Evolutionary conservation across 2,329 filamentous ascomycete genomes (phyloP).

Genomic region (Chrysosporium queenslandicum): DNA sequence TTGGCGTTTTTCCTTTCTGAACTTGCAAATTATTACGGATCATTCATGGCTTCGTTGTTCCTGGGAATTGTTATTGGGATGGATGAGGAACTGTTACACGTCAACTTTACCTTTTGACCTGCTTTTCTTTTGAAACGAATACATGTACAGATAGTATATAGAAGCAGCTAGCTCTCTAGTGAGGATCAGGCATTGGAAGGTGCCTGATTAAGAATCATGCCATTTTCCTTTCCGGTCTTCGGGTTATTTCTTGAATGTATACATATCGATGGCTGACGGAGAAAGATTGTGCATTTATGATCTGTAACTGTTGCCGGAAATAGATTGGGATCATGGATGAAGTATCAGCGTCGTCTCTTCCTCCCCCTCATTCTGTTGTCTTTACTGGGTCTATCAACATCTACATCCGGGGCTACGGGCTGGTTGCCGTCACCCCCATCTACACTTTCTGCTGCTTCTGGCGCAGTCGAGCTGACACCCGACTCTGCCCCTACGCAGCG

Average conservation of each 20-base stretch:
- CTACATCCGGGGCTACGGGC: neutral
- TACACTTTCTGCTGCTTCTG: neutral
- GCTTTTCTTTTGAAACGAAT: neutral
- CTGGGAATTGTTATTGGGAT: neutral
- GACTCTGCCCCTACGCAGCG: conserved; percentile 13
- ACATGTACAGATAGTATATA: conserved; percentile 17
- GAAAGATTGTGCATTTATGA: too few species aligned
- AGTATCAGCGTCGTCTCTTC: conserved; percentile 1
- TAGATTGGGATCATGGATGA: too few species aligned
- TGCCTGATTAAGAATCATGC: conserved; percentile 2
- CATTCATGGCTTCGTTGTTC: neutral
- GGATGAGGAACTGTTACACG: neutral
- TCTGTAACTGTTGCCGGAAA: too few species aligned
- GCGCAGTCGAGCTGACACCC: neutral
- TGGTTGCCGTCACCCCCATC: neutral
- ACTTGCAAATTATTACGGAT: neutral
- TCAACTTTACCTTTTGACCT: neutral
- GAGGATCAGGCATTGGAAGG: conserved; percentile 2
- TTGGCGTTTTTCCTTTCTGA: neutral
- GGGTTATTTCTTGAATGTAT: too few species aligned
- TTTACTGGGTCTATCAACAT: neutral
- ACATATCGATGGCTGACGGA: too few species aligned
- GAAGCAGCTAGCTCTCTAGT: conserved; percentile 5
- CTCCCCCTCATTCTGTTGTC: neutral
- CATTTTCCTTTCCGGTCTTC: neutral